Base-by-base conservation (phyloP, 306 rosid species). In the Begonia fuchsioides region DNA sequence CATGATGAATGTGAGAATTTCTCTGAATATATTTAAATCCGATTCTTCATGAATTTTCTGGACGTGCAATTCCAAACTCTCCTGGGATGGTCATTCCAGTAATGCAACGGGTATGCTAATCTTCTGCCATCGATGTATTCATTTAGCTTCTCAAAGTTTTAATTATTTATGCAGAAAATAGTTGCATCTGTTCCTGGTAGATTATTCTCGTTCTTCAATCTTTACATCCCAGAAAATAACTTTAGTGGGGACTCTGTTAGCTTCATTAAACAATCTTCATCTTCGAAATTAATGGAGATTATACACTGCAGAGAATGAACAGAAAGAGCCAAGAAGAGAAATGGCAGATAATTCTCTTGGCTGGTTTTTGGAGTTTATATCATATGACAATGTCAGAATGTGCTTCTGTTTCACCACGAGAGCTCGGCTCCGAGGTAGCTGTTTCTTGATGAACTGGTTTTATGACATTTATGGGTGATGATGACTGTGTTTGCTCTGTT, bases 21-120 rank as follows among this genome's bases (percentile, higher is more conserved):
- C 40, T 38, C 18, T 12, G 35, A 35, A 13, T 32, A 7, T 3
- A 43, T 56, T 43, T 15, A n/a, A n/a, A n/a, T n/a, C n/a, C n/a
- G n/a, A n/a, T 64, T 17, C 49, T 72, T 62, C 76, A 90, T 95
- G 85, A 92, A 26, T 76, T 79, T 60, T 61, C 81, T 50, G 94
- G 81, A 64, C 76, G 75, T 13, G 94, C 94, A 58, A 75, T 82
- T 62, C 94, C 95, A 3, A 87, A 81, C 56, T 75, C 71, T 72
- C 82, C 98, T 2, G 85, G 85, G 68, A 69, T 67, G 78, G 76
- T 73, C 43, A 92, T 75, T 58, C 68, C 76, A 5, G 64, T 79
- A 38, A 77, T 81, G 95, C 80, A 61, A 54, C 81, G 81, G 87
- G 97, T 84, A 65, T 35, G 32, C 1, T 5, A 62, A 17, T n/a